Evolutionary conservation across 768 basidiomycete genomes (phyloP), one percentile per base, ranked within the genome.

Genomic region (Hygrophoropsis aurantiaca): DNA sequence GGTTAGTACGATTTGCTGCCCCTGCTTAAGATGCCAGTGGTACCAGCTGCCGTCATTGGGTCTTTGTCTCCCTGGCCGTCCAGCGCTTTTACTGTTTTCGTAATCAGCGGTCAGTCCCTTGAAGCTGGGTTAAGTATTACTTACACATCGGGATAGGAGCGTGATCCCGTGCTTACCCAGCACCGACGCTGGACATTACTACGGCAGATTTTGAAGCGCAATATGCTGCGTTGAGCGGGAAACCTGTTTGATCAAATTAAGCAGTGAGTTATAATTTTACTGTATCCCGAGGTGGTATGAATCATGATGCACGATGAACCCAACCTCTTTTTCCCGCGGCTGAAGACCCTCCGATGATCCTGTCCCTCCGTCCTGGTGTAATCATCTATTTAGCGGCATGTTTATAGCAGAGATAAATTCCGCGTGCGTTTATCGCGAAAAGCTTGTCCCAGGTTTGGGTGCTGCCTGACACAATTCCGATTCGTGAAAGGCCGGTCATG

Each of bases 321-420:
- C 34, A 11, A 8, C 49, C 58, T 2, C 32, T 0, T 40, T 49
- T 57, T n/a, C 54, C 57, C 2, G 27, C 33, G 8, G 46, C 0
- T 5, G 58, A 65, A 16, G 53, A 56, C 7, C 60, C 63, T 1
- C 84, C 77, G 23, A 84, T 73, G 47, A 86, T 79, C 15, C 77
- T 69, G 1, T 82, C 80, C 15, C 80, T 74, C 4, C 62, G 65
- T 0, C 75, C 72, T 63, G 79, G 78, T 8, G 56, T 46, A 8
- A 82, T 70, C 85, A 86, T 86, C 54, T 79, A 76, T 42, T 66
- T 67, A 15, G 79, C 82, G 2, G 82, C 85, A 49, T 83, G 71
- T 44, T 84, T 80, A 36, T 84, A 85, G 57, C 80, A 84, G 50
- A 80, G 71, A 65, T 79, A 83, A 2, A 73, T 64, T 30, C 82